Conservation (phyloP, 2,329 filamentous ascomycete genomes). For the Paradendryphiella salina region DNA sequence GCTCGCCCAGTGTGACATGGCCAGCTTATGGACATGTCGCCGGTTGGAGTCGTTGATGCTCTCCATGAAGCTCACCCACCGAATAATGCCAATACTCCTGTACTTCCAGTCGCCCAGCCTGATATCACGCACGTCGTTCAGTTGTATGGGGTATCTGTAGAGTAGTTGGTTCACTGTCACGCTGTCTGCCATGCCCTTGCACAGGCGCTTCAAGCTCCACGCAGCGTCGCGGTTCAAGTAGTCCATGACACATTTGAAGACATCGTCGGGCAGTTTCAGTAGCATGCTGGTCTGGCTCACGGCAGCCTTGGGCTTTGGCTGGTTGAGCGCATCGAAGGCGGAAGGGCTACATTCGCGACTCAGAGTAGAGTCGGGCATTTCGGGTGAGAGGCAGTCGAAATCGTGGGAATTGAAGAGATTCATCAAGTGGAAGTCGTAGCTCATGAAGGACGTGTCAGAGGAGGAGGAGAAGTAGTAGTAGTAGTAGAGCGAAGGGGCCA, state of each 20-base stretch:
- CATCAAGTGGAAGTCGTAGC: slow-evolving; percentile 15
- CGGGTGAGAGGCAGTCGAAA: slow-evolving; percentile 26
- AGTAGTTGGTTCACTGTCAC: slow-evolving; percentile 38
- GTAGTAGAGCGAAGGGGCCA: neutral
- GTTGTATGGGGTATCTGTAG: slow-evolving; percentile 40
- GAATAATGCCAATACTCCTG: slow-evolving; percentile 26
- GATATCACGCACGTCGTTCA: slow-evolving; percentile 38
- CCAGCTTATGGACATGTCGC: slow-evolving; percentile 39
- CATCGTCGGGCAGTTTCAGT: slow-evolving; percentile 42
- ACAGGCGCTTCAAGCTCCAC: slow-evolving; percentile 41
- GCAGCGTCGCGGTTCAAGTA: slow-evolving; percentile 41
- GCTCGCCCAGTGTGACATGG: slow-evolving; percentile 44
- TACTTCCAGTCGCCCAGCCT: slow-evolving; percentile 44
- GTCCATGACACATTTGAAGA: slow-evolving; percentile 44
- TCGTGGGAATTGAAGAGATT: slow-evolving; percentile 28
- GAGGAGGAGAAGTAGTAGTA: no score
- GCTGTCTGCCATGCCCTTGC: slow-evolving; percentile 38
- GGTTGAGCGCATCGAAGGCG: slow-evolving; percentile 23
- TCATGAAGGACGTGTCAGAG: slow-evolving; percentile 11
- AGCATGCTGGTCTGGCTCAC: slow-evolving; percentile 31
- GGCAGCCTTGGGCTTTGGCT: slow-evolving; percentile 19
- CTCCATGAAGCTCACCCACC: slow-evolving; percentile 40
- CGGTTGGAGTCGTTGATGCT: slow-evolving; percentile 42
- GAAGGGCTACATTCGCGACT: slow-evolving; percentile 34
- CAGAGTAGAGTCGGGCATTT: slow-evolving; percentile 20